A percentile compares a stretch with the other conserved stretches of the same genome.
phyloP scores from a whole-genome alignment of 257 asterid genomes.

The Solanum clarkiae region DNA sequence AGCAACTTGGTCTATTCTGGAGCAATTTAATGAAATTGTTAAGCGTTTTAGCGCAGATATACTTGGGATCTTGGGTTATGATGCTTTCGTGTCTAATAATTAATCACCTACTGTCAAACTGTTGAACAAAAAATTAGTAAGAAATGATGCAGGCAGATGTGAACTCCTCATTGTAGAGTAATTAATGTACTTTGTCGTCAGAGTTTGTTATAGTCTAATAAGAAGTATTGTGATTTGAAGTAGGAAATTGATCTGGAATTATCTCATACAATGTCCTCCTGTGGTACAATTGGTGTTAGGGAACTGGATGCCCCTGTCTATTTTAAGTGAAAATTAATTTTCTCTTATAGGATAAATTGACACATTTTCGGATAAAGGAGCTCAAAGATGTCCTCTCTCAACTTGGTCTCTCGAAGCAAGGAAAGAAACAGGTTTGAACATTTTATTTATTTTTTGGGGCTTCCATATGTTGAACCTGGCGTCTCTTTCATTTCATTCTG shows the following conservation, averaged over 20 bases:
- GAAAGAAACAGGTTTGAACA: conserved; percentile 85
- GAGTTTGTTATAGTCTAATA: not conserved
- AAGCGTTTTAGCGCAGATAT: not conserved
- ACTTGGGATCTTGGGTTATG: not conserved
- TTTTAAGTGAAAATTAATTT: not conserved
- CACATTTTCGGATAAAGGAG: conserved; percentile 87
- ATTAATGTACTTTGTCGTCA: not conserved
- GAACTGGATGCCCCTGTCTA: not conserved
- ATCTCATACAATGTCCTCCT: not conserved
- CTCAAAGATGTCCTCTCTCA: conserved; percentile 87
- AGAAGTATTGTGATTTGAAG: not conserved
- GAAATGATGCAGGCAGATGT: not conserved
- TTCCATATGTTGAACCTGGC: not conserved
- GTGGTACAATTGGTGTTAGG: not conserved
- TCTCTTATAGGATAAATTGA: conserved; percentile 62
- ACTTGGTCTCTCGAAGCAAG: conserved; percentile 87
- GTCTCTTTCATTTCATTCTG: not conserved
- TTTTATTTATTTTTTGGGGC: not conserved
- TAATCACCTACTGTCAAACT: not conserved
- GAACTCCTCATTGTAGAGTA: not conserved
- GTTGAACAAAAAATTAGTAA: not conserved
- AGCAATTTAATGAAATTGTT: not conserved
- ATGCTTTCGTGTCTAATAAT: not conserved
- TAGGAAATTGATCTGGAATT: not conserved
- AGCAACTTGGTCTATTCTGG: not conserved